Evolutionary conservation across 169 alveolate genomes (phyloP).

Genomic region (Fabrea salina): DNA sequence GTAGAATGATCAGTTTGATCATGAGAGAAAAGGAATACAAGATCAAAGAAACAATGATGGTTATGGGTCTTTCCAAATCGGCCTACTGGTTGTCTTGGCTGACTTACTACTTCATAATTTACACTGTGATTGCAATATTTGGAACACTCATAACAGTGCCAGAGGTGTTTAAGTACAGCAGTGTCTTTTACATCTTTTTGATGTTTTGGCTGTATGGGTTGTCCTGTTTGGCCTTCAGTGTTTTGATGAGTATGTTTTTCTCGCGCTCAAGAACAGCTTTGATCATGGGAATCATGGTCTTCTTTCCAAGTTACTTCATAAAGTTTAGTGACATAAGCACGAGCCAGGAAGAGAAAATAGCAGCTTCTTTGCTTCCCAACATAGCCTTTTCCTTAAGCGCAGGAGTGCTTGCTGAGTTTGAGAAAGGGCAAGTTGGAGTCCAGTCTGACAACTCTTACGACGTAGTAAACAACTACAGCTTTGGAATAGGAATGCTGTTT

Average conservation of each 20-base stretch:
- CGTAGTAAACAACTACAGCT: conserved; percentile 35
- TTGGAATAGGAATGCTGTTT: conserved; percentile 29
- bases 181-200: conserved; percentile 14
- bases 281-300: conserved; percentile 53
- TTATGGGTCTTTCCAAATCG: conserved; percentile 19
- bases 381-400: neutral
- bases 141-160: neutral
- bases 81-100: conserved; percentile 32
- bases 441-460: neutral
- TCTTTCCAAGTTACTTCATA: conserved; percentile 47
- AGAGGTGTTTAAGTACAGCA: neutral
- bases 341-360: neutral
- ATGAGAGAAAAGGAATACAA: conserved; percentile 22
- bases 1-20: neutral
- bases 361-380: neutral
- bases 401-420: neutral
- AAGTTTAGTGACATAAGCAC: conserved; percentile 16
- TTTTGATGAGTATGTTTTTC: conserved; percentile 55
- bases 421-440: conserved; percentile 1
- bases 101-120: neutral
- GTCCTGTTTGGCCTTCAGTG: conserved; percentile 42
- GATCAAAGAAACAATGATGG: conserved; percentile 24
- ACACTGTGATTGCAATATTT: neutral
- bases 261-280: conserved; percentile 59
- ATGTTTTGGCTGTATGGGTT: conserved; percentile 40